Conservation (phyloP, 2,329 filamentous ascomycete genomes). For the Grosmannia clavigera region DNA sequence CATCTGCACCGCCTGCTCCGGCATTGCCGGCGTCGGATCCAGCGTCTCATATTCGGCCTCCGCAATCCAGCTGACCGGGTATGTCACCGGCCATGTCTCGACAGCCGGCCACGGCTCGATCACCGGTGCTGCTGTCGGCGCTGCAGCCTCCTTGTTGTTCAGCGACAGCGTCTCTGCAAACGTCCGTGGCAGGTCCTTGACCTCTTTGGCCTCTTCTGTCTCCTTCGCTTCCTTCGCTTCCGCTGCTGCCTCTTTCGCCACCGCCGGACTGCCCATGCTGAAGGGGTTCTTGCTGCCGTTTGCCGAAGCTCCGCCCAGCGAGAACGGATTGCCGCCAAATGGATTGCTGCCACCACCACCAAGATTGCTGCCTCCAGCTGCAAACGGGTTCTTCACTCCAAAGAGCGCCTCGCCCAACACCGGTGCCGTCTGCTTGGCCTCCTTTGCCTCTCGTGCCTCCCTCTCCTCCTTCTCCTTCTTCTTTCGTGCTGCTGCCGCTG, state of each 20-base stretch:
- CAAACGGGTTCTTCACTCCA: slow-evolving; percentile 40
- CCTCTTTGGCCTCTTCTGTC: not conserved
- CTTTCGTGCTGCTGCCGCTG: slow-evolving; percentile 17
- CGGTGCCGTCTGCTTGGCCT: slow-evolving; percentile 15
- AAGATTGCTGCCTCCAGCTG: slow-evolving; percentile 10
- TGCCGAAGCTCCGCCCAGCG: slow-evolving; percentile 9
- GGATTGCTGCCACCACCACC: slow-evolving; percentile 7
- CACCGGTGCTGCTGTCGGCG: slow-evolving; percentile 23
- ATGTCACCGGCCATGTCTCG: slow-evolving; percentile 54
- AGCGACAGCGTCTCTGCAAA: slow-evolving; percentile 68
- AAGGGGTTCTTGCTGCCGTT: slow-evolving; percentile 11
- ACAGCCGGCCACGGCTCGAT: slow-evolving; percentile 65
- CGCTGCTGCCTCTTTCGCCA: not conserved
- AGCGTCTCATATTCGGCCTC: slow-evolving; percentile 91
- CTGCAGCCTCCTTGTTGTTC: slow-evolving; percentile 37
- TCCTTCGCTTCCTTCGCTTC: not conserved
- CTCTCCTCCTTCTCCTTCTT: slow-evolving; percentile 19
- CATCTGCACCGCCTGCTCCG: slow-evolving; percentile 34
- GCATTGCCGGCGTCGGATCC: slow-evolving; percentile 42
- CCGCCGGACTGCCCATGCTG: not conserved
- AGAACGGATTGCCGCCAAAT: slow-evolving; percentile 5
- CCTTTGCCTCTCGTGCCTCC: slow-evolving; percentile 17
- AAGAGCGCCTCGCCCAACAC: slow-evolving; percentile 58
- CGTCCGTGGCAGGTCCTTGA: slow-evolving; percentile 36
- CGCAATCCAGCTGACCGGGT: slow-evolving; percentile 63